Evolutionary conservation across 2,329 filamentous ascomycete species (phyloP).

Genomic region (Neofusicoccum kwambonambiense): DNA sequence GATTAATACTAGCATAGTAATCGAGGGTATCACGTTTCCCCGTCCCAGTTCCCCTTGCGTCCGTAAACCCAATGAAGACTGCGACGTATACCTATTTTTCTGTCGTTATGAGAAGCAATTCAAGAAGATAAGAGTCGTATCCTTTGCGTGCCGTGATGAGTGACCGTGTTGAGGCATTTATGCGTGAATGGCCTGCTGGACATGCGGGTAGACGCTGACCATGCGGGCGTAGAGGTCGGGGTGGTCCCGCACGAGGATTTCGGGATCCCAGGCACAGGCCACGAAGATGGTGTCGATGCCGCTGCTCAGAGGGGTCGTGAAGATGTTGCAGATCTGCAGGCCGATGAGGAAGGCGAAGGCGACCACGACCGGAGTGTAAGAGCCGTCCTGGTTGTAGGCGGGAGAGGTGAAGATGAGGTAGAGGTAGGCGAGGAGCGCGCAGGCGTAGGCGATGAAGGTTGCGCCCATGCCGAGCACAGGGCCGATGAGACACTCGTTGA

Average conservation of each 20-base stretch:
- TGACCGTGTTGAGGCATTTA: conserved; percentile 1
- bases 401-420: conserved; percentile 82
- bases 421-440: conserved; percentile 78
- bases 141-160: not conserved
- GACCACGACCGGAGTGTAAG: conserved; percentile 74
- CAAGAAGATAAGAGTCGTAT: not conserved
- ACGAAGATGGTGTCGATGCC: conserved; percentile 94
- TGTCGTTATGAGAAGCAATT: not conserved
- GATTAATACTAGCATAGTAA: not conserved
- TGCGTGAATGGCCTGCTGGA: conserved; percentile 74
- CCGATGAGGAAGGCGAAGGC: conserved; percentile 88
- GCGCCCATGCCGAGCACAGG: conserved; percentile 69
- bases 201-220: conserved; percentile 77
- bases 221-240: conserved; percentile 77
- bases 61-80: not conserved
- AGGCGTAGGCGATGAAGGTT: conserved; percentile 80
- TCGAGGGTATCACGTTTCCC: conserved; percentile 6
- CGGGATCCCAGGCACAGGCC: conserved; percentile 65
- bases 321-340: conserved; percentile 83
- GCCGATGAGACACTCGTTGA: conserved; percentile 78
- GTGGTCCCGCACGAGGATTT: conserved; percentile 77
- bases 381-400: conserved; percentile 66
- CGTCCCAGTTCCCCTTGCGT: not conserved
- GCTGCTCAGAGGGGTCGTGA: conserved; percentile 81
- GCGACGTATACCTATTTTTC: not conserved